phyloP scores from a whole-genome alignment of 2,329 filamentous ascomycete species.

The Fusarium sp. region DNA sequence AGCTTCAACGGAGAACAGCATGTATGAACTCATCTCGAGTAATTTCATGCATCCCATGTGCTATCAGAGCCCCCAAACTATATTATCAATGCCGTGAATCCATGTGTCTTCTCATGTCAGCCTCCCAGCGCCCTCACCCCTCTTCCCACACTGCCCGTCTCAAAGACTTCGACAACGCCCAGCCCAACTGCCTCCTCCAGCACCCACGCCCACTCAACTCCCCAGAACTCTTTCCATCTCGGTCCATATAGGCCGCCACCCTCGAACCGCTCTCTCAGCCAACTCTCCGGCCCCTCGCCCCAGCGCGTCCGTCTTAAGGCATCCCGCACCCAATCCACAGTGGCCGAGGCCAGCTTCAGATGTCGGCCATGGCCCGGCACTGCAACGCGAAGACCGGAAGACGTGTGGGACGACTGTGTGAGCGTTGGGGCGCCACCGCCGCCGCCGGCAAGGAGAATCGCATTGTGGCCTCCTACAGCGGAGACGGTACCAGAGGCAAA shows the following conservation, averaged over 20 bases:
- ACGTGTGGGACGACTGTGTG: slow-evolving; percentile 37
- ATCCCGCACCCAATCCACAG: slow-evolving; percentile 68
- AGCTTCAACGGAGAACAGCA: neutral
- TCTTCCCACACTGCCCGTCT: slow-evolving; percentile 76
- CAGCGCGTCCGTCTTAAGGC: slow-evolving; percentile 67
- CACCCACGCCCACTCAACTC: slow-evolving; percentile 75
- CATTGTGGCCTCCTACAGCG: slow-evolving; percentile 74
- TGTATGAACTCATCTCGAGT: neutral
- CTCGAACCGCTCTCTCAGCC: slow-evolving; percentile 75
- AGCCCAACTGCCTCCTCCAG: slow-evolving; percentile 75
- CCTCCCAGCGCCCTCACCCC: slow-evolving; percentile 62
- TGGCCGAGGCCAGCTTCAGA: slow-evolving; percentile 70
- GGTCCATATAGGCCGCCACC: slow-evolving; percentile 60
- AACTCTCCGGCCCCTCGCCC: slow-evolving; percentile 68
- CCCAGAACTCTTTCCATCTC: slow-evolving; percentile 74
- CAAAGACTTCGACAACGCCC: slow-evolving; percentile 76
- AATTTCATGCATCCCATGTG: slow-evolving; percentile 2
- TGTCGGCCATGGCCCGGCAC: slow-evolving; percentile 73
- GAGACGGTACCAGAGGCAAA: slow-evolving; percentile 74
- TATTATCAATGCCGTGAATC: neutral
- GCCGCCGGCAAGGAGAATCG: slow-evolving; percentile 71
- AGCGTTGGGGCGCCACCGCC: slow-evolving; percentile 51
- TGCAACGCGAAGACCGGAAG: slow-evolving; percentile 61
- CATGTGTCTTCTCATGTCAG: slow-evolving; percentile 11
- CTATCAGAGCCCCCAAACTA: neutral